phyloP scores from a whole-genome alignment of 345 rosid genomes.

The Abelmoschus esculentus region DNA sequence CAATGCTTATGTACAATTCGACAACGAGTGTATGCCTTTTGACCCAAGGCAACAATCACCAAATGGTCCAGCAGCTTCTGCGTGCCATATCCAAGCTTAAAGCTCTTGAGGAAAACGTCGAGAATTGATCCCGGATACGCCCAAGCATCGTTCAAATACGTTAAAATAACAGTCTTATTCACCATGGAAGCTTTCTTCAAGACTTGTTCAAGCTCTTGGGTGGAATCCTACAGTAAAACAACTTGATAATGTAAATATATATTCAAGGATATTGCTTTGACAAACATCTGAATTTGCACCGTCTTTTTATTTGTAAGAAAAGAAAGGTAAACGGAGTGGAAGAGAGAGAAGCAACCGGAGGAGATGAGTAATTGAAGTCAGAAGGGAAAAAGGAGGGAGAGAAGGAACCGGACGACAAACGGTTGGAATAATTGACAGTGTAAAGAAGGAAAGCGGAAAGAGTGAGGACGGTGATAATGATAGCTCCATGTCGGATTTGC shows the following conservation, averaged over 20 bases:
- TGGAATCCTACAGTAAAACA: conserved; percentile 14
- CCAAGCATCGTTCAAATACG: conserved; percentile 86
- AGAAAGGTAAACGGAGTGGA: too few relatives aligned
- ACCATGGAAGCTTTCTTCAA: conserved; percentile 53
- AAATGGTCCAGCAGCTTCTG: conserved; percentile 51
- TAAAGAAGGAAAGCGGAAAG: not conserved
- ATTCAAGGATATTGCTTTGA: too few relatives aligned
- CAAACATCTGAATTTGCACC: too few relatives aligned
- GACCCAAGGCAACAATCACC: conserved; percentile 70
- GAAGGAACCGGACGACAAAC: conserved; percentile 16
- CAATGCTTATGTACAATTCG: conserved; percentile 49
- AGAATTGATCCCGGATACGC: conserved; percentile 52
- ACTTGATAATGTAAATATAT: not conserved
- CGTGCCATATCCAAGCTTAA: conserved; percentile 55
- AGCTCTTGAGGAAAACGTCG: conserved; percentile 77
- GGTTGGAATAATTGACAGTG: conserved; percentile 20
- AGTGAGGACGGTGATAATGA: conserved; percentile 18
- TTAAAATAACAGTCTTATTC: conserved; percentile 59
- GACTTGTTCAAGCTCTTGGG: conserved; percentile 44
- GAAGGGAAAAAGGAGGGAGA: conserved; percentile 15
- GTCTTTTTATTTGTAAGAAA: too few relatives aligned
- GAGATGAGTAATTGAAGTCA: not conserved
- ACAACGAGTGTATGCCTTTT: conserved; percentile 59
- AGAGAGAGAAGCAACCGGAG: not conserved
- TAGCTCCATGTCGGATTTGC: conserved; percentile 16